These are phyloP conservation scores for Vigna reflexopilosa DNA, from an alignment of 306 rosid genomes.

Conservation along the genomic window DNA sequence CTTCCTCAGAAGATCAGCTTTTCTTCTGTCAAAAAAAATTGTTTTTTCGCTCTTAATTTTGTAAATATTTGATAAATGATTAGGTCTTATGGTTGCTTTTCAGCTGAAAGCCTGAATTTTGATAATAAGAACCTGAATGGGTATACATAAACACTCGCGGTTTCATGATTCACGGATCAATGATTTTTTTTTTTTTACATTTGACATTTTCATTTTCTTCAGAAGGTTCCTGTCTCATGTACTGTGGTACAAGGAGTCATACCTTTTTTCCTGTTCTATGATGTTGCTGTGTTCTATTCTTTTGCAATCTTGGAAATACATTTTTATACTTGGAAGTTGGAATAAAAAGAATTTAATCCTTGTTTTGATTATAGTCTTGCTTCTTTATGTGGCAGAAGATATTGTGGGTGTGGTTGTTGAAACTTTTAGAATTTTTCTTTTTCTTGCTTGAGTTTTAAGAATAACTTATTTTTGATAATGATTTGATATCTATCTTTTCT, in stretches of 20 bases:
- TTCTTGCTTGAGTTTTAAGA: constrained; percentile 41
- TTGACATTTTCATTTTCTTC: constrained; percentile 16
- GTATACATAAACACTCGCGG: neutral
- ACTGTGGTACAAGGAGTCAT: neutral
- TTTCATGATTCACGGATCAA: constrained; percentile 22
- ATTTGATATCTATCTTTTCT: neutral
- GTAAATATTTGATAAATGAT: neutral
- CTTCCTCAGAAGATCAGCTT: constrained; percentile 14
- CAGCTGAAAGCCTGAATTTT: constrained; percentile 12
- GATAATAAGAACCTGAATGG: neutral
- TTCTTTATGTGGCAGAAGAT: constrained; percentile 14
- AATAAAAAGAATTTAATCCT: constrained; percentile 19
- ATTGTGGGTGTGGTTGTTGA: constrained; percentile 33
- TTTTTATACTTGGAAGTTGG: neutral
- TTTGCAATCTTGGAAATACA: neutral
- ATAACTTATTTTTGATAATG: constrained; percentile 26
- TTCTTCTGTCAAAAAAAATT: neutral
- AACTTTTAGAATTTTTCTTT: constrained; percentile 29
- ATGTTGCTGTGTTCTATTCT: constrained; percentile 4
- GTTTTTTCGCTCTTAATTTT: neutral
- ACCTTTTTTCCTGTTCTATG: neutral
- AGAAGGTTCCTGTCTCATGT: constrained; percentile 34
- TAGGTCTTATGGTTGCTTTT: neutral
- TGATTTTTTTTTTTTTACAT: neutral
- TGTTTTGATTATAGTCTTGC: constrained; percentile 37